Evolutionary conservation across 108 stramenopile species (phyloP), one percentile per base, ranked within the genome.

Genomic region (Discostella stelligeroides): DNA sequence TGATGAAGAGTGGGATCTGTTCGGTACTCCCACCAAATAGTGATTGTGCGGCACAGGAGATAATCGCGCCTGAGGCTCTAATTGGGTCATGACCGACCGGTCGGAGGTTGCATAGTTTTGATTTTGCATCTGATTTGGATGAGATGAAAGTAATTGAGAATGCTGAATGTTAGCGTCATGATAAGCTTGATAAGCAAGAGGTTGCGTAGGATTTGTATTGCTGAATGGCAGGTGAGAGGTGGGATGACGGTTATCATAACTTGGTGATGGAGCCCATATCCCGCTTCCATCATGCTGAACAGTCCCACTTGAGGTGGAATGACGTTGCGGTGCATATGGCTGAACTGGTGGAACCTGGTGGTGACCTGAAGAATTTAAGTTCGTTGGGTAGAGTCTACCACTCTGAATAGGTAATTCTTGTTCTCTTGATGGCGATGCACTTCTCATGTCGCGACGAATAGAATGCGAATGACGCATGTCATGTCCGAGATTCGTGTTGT

Each of bases 231-330:
- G 34, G 15, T 38, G 30, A 34, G 14, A 14, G 17, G 5, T 17
- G 30, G 55, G 55, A 38, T 30, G 37, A 38, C 11, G 13, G 37
- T 34, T 37, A 17, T 27, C 55, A 56, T 56, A 56, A 34, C 55
- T 56, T 15, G 55, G 30, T 56, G 55, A 38, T 38, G 13, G 37
- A 18, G 34, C 37, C 10, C 28, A 30, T 30, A 38, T 56, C 11
- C 1, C 29, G 29, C 29, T 29, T 15, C 14, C 54, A 55, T 28
- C 54, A 8, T 55, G 54, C 54, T 55, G 54, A 27, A 29, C 7
- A 55, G 34, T 6, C 3, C 6, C 34, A 6, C 34, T 34, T 34
- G 34, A 5, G 5, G 6, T 34, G 3, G 34, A 34, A 34, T 34
- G n/a, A n/a, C n/a, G 3, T 34, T 34, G 34, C 6, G 34, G 34